Evolutionary conservation across 192 early-diverging fungal genomes (phyloP).

Genomic region (Coemansia sp.): DNA sequence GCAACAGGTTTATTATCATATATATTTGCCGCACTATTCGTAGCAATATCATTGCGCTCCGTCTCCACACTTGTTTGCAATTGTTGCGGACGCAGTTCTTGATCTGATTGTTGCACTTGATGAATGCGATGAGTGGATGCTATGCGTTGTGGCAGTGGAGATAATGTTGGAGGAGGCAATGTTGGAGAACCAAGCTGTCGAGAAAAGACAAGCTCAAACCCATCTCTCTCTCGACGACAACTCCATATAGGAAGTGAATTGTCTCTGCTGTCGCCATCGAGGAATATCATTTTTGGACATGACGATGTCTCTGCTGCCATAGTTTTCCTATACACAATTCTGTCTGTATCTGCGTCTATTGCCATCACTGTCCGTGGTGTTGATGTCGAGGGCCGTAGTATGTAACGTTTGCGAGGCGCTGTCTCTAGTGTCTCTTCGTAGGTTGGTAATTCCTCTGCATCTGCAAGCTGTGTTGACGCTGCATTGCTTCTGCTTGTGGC

Average conservation of each 20-base stretch:
- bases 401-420: constrained; percentile 25
- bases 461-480: neutral
- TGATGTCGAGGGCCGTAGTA: constrained; percentile 18
- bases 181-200: constrained; percentile 3
- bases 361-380: constrained; percentile 33
- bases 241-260: constrained; percentile 20
- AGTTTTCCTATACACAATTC: constrained; percentile 8
- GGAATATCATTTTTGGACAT: constrained; percentile 5
- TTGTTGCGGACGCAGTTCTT: neutral
- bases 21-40: constrained; percentile 8
- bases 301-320: constrained; percentile 9
- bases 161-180: constrained; percentile 6
- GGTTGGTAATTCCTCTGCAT: constrained; percentile 27
- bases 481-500: neutral
- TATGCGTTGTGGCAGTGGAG: neutral
- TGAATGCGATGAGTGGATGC: neutral
- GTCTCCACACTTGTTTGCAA: neutral
- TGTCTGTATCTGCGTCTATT: constrained; percentile 10
- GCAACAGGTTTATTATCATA: constrained; percentile 31
- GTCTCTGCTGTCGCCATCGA: neutral
- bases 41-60: constrained; percentile 4
- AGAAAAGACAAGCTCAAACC: constrained; percentile 39
- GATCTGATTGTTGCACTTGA: neutral
- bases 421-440: constrained; percentile 47
- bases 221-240: constrained; percentile 18